phyloP scores from a whole-genome alignment of 2,329 filamentous ascomycete species.

The Cordyceps tenuipes region DNA sequence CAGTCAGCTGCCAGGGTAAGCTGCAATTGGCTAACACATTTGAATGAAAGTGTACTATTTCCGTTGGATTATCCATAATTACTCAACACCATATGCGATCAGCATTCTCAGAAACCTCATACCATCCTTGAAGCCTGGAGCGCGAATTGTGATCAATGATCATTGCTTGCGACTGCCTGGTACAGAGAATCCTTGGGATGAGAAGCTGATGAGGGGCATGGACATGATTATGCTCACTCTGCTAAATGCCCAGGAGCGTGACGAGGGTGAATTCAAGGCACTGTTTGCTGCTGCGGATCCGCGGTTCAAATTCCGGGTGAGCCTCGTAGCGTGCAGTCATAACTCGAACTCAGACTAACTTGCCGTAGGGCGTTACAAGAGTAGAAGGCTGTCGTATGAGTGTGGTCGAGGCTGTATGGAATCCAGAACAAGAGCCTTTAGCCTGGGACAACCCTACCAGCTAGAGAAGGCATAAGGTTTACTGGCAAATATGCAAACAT shows the following conservation, averaged over 20 bases:
- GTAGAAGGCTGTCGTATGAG: slow-evolving; percentile 37
- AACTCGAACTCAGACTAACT: slow-evolving; percentile 10
- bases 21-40: not conserved
- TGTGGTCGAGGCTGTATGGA: slow-evolving; percentile 41
- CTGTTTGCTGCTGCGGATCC: slow-evolving; percentile 35
- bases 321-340: slow-evolving; percentile 7
- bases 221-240: slow-evolving; percentile 44
- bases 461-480: not conserved
- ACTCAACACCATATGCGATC: slow-evolving; percentile 44
- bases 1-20: not conserved
- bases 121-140: slow-evolving; percentile 46
- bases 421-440: slow-evolving; percentile 17
- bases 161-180: slow-evolving; percentile 35
- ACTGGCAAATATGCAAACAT: not conserved
- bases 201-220: slow-evolving; percentile 40
- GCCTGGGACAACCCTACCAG: not conserved
- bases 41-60: slow-evolving; percentile 42
- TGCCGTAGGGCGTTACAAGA: slow-evolving; percentile 30
- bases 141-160: slow-evolving; percentile 38
- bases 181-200: slow-evolving; percentile 34
- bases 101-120: slow-evolving; percentile 42
- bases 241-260: slow-evolving; percentile 44
- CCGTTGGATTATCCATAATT: slow-evolving; percentile 55
- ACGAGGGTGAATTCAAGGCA: slow-evolving; percentile 35
- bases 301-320: slow-evolving; percentile 35